A percentile compares a stretch with the other conserved stretches of the same genome.
Evolutionary conservation across 1,284 basidiomycete genomes (phyloP).

Genomic region (Ustilago esculenta): DNA sequence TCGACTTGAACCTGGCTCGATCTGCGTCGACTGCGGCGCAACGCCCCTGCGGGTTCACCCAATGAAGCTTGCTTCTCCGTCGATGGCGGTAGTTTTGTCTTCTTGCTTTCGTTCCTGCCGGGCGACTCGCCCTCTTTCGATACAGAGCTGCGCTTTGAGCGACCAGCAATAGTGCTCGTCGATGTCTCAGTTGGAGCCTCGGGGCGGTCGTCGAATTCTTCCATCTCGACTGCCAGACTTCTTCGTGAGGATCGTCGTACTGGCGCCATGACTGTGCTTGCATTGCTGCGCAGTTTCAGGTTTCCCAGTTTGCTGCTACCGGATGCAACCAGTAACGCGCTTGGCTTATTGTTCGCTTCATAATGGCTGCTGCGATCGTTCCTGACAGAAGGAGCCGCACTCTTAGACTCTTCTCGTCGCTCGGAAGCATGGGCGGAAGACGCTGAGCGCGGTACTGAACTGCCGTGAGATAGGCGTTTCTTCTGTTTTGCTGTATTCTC

Average conservation of each 20-base stretch:
- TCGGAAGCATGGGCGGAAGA: background rate
- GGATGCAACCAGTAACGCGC: background rate
- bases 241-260: slow-evolving; percentile 26
- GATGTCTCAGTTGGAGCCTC: background rate
- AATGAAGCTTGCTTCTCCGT: background rate
- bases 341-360: background rate
- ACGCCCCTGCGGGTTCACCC: slow-evolving; percentile 3
- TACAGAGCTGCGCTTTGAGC: background rate
- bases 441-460: background rate
- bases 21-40: slow-evolving; percentile 29
- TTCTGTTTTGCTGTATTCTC: slow-evolving; percentile 1
- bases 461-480: slow-evolving; percentile 1
- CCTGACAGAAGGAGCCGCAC: background rate
- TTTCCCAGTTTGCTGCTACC: slow-evolving; percentile 1
- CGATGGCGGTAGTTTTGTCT: background rate
- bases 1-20: slow-evolving; percentile 26
- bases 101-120: background rate
- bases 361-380: background rate
- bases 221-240: slow-evolving; percentile 31
- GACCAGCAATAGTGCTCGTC: background rate
- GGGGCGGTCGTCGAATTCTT: slow-evolving; percentile 27
- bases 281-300: slow-evolving; percentile 10
- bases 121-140: background rate
- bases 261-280: slow-evolving; percentile 5
- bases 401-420: background rate